Base-by-base conservation (phyloP, 169 alveolate genomes). In the Eimeria mitis region DNA sequence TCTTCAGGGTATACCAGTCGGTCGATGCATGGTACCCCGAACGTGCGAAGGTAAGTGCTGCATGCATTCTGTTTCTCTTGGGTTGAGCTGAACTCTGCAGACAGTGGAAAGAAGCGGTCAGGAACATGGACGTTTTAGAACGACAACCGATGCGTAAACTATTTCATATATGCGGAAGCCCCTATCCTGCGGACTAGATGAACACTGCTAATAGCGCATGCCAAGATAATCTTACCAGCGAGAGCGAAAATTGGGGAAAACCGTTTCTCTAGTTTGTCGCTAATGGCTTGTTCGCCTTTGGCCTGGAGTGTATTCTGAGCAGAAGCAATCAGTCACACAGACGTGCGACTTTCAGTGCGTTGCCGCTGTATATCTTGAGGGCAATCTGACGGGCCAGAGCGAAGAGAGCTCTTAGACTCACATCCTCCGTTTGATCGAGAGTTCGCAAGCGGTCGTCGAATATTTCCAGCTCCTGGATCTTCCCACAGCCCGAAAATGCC, bases 21-120 rank as follows among this genome's bases (percentile, higher is more conserved):
- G 88, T 94, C 96, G 52, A 94, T 70, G 96, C 96, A 94, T 31
- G 96, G 96, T 56, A 94, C 96, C 63, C 96, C 96, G 78, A 94
- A 94, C 42, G 90, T 59, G 61, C 96, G 96, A 34, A 94, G 96
- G 42, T 83, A 94, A 1, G 96, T 83, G 89, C 94, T 68, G 89
- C 96, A 94, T 7, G 96, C 96, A 2, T 70, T 59, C 23, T 68
- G 89, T 44, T 94, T 94, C n/a, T 88, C 96, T 83, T 94, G 81
- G 13, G 56, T 63, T 21, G 94, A 81, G 78, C 68, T 89, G 89
- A 94, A 94, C 78, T 94, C 96, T 94, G 96, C 42, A 21, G 13
- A 28, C 56, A 59, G 83, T 16, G 54, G 71, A 34, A 88, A 14
- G n/a, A 44, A 42, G 52, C 1, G 52, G 59, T 2, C 1, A 44